Conservation (phyloP, 1,284 basidiomycete genomes). For the Calocybe gambosa region DNA sequence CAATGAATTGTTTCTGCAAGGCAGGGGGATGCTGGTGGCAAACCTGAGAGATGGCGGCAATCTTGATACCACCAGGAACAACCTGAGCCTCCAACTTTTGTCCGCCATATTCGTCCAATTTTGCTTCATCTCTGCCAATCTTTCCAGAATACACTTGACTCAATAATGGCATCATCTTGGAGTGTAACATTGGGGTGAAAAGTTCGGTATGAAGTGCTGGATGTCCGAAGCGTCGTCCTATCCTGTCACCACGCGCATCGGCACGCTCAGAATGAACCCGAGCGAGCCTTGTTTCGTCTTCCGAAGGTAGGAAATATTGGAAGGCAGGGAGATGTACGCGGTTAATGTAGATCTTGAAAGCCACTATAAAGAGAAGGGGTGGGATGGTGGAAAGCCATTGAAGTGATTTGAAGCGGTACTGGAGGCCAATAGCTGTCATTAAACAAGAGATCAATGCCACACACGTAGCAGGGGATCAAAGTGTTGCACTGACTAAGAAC, state of each 20-base stretch:
- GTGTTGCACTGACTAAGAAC: conserved; percentile 64
- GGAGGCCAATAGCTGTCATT: conserved; percentile 73
- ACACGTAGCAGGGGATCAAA: background rate
- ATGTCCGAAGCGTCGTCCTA: conserved; percentile 83
- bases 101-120: conserved; percentile 69
- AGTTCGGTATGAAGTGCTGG: conserved; percentile 75
- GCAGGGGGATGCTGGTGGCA: conserved; percentile 4
- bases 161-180: conserved; percentile 75
- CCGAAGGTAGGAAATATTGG: conserved; percentile 72
- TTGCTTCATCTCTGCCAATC: conserved; percentile 55
- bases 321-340: conserved; percentile 66
- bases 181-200: conserved; percentile 85
- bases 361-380: conserved; percentile 68
- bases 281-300: conserved; percentile 63
- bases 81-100: conserved; percentile 67
- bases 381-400: conserved; percentile 72
- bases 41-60: conserved; percentile 72
- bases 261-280: conserved; percentile 67
- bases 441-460: background rate
- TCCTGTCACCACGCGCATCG: conserved; percentile 62
- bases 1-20: background rate
- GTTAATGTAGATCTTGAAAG: conserved; percentile 80
- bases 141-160: conserved; percentile 71
- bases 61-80: conserved; percentile 68
- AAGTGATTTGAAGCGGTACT: conserved; percentile 67